Base-by-base conservation (phyloP, 305 asterid species). In the Stenogyne calaminthoides region DNA sequence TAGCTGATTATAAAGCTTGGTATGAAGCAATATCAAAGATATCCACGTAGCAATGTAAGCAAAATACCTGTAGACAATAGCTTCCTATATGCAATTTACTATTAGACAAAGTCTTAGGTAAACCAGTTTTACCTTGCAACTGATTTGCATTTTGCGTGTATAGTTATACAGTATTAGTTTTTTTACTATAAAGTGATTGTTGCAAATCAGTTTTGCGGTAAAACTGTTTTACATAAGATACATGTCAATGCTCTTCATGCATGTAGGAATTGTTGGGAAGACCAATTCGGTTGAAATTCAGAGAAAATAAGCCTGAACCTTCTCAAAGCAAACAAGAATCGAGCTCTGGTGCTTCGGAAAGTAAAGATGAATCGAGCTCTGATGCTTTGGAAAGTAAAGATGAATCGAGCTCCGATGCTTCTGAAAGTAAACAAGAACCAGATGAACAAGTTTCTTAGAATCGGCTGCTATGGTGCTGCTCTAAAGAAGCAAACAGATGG, bases 231-330 rank as follows among this genome's bases (percentile, higher is more conserved):
- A 32, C 36, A 32, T 32, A 32, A 32, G 36, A 4, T 6, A 5
- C 7, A 6, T 32, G 36, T 32, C 36, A 32, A 32, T 32, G 36
- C 36, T 32, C 25, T 18, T 18, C 25, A 54, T 20, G 29, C 6
- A 7, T 60, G 82, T 78, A 93, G 98, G 98, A 93, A 72, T 69
- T 93, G 84, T 65, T 91, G 88, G 94, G 96, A 56, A 81, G 98
- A 66, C 89, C 91, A 16, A 67, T 93, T 54, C 79, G 76, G 34
- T 67, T 93, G 85, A 89, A 85, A 68, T 74, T 88, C 66, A 91
- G 95, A 22, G 93, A 85, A 71, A 85, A 57, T 80, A 77, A 67
- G 6, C 54, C 81, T 27, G 79, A 74, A 34, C 69, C 25, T 68
- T 54, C 75, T 18, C 63, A 60, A 61, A 22, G 54, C 37, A 29